Evolutionary conservation across 345 rosid genomes (phyloP), one percentile per base, ranked within the genome.

Genomic region (Gossypium herbaceum): DNA sequence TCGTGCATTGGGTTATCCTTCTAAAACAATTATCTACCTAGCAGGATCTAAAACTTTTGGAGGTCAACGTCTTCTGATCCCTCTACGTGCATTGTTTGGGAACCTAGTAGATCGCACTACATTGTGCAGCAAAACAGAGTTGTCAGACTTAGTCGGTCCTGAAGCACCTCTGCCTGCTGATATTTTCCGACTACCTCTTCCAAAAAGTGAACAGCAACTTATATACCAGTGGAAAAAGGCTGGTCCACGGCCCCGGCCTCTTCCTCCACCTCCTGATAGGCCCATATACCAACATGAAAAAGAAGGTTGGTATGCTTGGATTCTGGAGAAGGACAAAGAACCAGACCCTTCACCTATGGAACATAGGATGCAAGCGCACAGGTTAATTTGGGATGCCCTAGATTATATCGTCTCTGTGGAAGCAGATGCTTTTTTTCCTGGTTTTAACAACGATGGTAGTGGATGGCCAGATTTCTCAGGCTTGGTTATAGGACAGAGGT

Each of bases 271-370:
- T 86, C 98, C 98, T 22, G 94, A 85, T 71, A 85, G 99, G 79
- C 98, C 97, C 70, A 81, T 91, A 79, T 96, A 93, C 82, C 89
- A 22, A 78, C 99, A 96, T 78, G 98, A 96, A 79, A 93, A 92
- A 84, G 97, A 96, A 86, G 99, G 99, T 9, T 96, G 99, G 98
- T 93, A 93, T 83, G 94, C 94, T 82, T 96, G 99, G 99, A 79
- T 96, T 71, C 77, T 88, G 1, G 92, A 92, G 83, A 86, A 82
- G 59, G 90, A 91, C 77, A 79, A 85, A 43, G 97, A 96, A 84
- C 98, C 99, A 73, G 86, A 75, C 58, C 97, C 92, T 77, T 88
- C 95, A 62, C 90, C 88, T 62, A 73, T 81, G 62, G 93, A 92
- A 87, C 88, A 89, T 81, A 89, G 97, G 82, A 84, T 76, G 80